Base-by-base conservation (phyloP, 345 rosid species). In the Acer negundo region DNA sequence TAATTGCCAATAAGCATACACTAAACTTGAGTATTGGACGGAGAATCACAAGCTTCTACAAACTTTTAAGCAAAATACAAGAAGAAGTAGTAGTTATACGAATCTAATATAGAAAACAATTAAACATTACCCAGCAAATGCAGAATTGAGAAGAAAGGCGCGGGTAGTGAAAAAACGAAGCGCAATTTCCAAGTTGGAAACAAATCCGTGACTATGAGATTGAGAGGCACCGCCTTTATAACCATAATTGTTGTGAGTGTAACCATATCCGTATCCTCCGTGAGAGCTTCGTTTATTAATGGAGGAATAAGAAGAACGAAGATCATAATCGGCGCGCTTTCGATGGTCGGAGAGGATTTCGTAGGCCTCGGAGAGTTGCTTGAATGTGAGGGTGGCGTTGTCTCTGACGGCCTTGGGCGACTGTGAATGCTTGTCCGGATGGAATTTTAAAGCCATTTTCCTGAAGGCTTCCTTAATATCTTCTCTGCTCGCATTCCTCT, bases 391-490 rank as follows among this genome's bases (percentile, higher is more conserved):
- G 70, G 92, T 86, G 22, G 96, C 93, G 76, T 77, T 78, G 44
- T 82, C 88, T 62, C 87, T 82, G 19, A 91, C 81, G 70, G 87
- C 49, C 0, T 89, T 77, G 2, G 98, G 55, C 6, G 99, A 90
- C 23, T 84, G 90, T 1, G 94, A 81, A 84, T 95, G 99, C 79
- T 89, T 92, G 80, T 93, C 99, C 0, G 98, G 99, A 78, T 95
- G 98, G 75, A 82, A 87, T 83, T 82, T 83, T 23, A 93, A 75
- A 19, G 99, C 99, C 75, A 90, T 79, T 70, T 85, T 82, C 56
- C 97, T 83, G 31, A 90, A 95, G 17, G 99, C 93, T 62, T 92
- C 93, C 67, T 95, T 93, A 12, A 95, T 90, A 70, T 95, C 98
- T 0, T 88, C 90, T 80, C 85, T 92, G 19, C 87, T 89, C 28